Evolutionary conservation across 306 rosid species (phyloP), one percentile per base, ranked within the genome.

Genomic region (Citrullus mucosospermus): DNA sequence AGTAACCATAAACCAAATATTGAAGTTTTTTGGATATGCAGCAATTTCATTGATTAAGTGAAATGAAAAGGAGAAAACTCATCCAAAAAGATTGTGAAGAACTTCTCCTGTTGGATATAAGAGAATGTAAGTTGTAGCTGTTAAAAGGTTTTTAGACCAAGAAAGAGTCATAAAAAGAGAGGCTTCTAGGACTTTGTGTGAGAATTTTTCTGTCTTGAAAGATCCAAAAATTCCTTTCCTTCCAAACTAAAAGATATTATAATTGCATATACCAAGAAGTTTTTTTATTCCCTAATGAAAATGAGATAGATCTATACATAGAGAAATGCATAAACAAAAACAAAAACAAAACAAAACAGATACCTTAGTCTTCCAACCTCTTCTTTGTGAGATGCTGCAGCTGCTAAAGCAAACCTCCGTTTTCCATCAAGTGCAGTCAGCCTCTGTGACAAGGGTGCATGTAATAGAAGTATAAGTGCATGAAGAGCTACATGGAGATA

Each of bases 361-460:
- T 71, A 95, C 99, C 97, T 92, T 80, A 95, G 86, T 85, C 96
- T 87, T 54, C 92, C 92, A 83, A 95, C 90, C 87, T 92, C 99
- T 90, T 92, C 97, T 88, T 92, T 89, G 87, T 92, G 97, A 80
- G 97, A 95, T 63, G 32, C 87, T 59, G 92, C 99, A 85, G 99
- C 97, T 83, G 97, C 97, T 82, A 95, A 85, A 66, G 97, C 99
- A 86, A 92, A 95, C 83, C 97, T 95, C 81, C 93, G 87, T 81
- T 95, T 92, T 71, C 97, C 97, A 85, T 95, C 99, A 82, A 95
- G 88, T 81, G 99, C 97, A 41, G 97, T 92, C 88, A 95, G 82
- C 86, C 99, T 91, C 99, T 95, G 84, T 34, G 38, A 62, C 48
- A 79, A 80, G 66, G 11, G 77, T 74, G 50, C 57, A 83, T 53